Percentiles rank a stretch among this genome's conserved stretches.
Evolutionary conservation across 768 basidiomycete species (phyloP).

Genomic region (Rhizopogon rudus): DNA sequence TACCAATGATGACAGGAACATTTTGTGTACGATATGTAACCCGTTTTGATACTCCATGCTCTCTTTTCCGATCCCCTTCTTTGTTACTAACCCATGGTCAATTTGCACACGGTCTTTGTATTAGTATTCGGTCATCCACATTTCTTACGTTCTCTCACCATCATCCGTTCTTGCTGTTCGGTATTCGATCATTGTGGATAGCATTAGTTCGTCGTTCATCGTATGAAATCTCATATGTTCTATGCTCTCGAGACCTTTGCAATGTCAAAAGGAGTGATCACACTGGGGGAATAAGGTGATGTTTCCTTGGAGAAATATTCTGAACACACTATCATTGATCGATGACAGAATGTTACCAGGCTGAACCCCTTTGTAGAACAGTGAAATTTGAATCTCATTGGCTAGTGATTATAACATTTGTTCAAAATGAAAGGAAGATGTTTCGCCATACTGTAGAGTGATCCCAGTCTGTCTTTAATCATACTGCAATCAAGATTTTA

Average conservation of each 20-base stretch:
- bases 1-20: background rate
- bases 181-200: background rate
- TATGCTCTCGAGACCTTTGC: background rate
- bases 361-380: too few relatives aligned
- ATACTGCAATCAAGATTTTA: too few relatives aligned
- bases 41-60: constrained; percentile 17
- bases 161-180: background rate
- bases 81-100: constrained; percentile 24
- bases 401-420: too few relatives aligned
- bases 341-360: too few relatives aligned
- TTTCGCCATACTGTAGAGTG: too few relatives aligned
- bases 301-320: too few relatives aligned
- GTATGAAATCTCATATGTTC: background rate
- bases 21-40: constrained; percentile 24
- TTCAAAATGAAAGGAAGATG: too few relatives aligned
- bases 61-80: constrained; percentile 22
- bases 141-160: constrained; percentile 13
- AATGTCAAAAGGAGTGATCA: background rate
- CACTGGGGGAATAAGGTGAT: too few relatives aligned
- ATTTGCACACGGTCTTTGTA: constrained; percentile 23
- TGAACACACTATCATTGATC: too few relatives aligned
- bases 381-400: too few relatives aligned
- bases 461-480: too few relatives aligned
- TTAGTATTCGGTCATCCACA: constrained; percentile 19
- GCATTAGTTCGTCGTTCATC: constrained; percentile 1